Percentiles rank a stretch among this genome's conserved stretches.
Evolutionary conservation across 2,329 filamentous ascomycete genomes (phyloP).

Genomic region (Westerdykella ornata): DNA sequence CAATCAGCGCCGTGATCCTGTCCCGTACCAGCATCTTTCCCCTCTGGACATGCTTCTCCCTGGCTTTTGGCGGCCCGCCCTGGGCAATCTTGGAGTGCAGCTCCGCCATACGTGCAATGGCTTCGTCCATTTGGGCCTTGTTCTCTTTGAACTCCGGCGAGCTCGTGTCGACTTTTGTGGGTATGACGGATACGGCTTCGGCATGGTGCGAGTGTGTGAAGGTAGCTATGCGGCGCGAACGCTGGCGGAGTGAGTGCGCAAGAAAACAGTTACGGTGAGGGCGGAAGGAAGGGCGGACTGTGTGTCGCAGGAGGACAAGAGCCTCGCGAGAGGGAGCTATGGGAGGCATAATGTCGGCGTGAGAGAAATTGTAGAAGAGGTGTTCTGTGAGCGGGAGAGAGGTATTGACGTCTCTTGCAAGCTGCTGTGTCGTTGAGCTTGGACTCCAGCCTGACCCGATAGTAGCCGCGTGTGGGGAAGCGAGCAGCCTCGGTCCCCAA

Average conservation of each 20-base stretch:
- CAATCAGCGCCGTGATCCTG: constrained; percentile 76
- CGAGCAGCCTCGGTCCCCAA: too few species aligned
- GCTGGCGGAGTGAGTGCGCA: constrained; percentile 5
- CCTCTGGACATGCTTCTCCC: constrained; percentile 77
- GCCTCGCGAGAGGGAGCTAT: constrained; percentile 33
- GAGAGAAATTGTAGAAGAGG: background rate
- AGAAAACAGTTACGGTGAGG: constrained; percentile 2
- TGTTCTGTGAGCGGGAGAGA: background rate
- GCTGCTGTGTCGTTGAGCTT: constrained; percentile 6
- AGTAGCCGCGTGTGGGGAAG: constrained; percentile 20
- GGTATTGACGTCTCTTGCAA: constrained; percentile 4
- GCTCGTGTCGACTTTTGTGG: constrained; percentile 66
- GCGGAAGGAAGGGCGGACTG: constrained; percentile 22
- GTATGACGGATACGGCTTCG: constrained; percentile 72
- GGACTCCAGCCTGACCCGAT: constrained; percentile 19
- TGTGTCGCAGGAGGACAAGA: constrained; percentile 28
- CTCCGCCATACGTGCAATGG: constrained; percentile 60
- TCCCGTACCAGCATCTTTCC: constrained; percentile 95
- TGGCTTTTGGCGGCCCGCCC: constrained; percentile 74
- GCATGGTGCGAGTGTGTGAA: constrained; percentile 79
- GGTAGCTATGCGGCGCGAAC: constrained; percentile 52
- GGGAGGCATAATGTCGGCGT: constrained; percentile 21
- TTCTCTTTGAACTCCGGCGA: constrained; percentile 80
- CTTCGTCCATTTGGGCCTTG: constrained; percentile 65
- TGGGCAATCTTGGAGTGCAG: constrained; percentile 65